Evolutionary conservation across 257 asterid species (phyloP).

Genomic region (Osmanthus fragrans): DNA sequence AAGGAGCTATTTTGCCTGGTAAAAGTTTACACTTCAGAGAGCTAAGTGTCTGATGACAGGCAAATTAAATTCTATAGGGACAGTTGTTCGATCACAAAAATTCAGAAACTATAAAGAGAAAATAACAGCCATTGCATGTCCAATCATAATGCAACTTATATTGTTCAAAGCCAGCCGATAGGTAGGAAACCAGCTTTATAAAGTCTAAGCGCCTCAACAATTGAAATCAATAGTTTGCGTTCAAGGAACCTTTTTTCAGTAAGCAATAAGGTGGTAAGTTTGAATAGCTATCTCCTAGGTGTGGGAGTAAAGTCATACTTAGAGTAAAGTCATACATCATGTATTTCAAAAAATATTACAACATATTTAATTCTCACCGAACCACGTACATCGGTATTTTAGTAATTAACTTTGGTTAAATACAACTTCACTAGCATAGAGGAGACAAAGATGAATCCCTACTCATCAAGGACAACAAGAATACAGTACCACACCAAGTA

Average conservation of each 20-base stretch:
- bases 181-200: background rate
- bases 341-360: background rate
- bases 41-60: background rate
- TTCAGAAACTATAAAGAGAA: no score
- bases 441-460: background rate
- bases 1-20: background rate
- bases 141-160: background rate
- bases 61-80: background rate
- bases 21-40: background rate
- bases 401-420: background rate
- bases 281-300: background rate
- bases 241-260: background rate
- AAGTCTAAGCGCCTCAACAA: background rate
- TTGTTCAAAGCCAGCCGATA: background rate
- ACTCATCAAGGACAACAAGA: background rate
- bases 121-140: background rate
- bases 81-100: background rate
- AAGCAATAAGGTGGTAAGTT: background rate
- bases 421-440: background rate
- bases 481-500: background rate
- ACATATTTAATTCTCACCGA: background rate
- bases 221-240: background rate
- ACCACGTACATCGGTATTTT: background rate
- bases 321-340: background rate
- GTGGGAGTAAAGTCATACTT: background rate